Evolutionary conservation across 2,329 filamentous ascomycete genomes (phyloP), one percentile per base, ranked within the genome.

Genomic region (Dothistroma septosporum): DNA sequence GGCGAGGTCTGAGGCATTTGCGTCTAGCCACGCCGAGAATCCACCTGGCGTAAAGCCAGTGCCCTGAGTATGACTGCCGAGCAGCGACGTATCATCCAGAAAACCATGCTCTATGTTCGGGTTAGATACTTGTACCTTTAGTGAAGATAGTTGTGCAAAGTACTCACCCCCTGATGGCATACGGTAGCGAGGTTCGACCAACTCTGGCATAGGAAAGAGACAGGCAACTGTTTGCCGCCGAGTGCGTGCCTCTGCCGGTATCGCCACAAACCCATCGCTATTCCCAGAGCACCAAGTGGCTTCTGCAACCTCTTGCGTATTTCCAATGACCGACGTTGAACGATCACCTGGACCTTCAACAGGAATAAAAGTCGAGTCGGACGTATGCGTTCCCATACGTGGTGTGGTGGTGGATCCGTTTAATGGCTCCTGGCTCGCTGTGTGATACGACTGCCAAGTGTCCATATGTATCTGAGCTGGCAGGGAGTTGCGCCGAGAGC

Each of bases 71-170:
- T 49, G 56, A 32, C 28, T 58, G 9, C 55, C 37, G n/a, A 54
- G 55, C 8, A 57, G 50, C 5, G 59, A 49, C 46, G 54, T 57
- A 48, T 57, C 55, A 21, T 61, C 59, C 49, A 57, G 57, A 19
- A 61, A 41, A 31, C 37, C 49, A 28, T 50, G 53, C 46, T 46
- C 37, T 55, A 22, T 24, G 19, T 9, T 44, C 10, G n/a, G 16
- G 28, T 53, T 14, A 37, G 46, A 14, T 44, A 44, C 41, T n/a
- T 44, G 41, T 57, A 22, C 16, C n/a, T 21, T 31, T 16, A 19
- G 31, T 28, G 14, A 41, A 22, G 19, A 22, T 35, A 16, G 12
- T 41, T 19, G 16, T n/a, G 11, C 22, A 5, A 28, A 28, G 24
- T 28, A 44, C 56, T 12, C 22, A 58, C 47, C 47, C 12, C 52